Evolutionary conservation across 2,329 filamentous ascomycete species (phyloP).

Genomic region (Aspergillus niger): DNA sequence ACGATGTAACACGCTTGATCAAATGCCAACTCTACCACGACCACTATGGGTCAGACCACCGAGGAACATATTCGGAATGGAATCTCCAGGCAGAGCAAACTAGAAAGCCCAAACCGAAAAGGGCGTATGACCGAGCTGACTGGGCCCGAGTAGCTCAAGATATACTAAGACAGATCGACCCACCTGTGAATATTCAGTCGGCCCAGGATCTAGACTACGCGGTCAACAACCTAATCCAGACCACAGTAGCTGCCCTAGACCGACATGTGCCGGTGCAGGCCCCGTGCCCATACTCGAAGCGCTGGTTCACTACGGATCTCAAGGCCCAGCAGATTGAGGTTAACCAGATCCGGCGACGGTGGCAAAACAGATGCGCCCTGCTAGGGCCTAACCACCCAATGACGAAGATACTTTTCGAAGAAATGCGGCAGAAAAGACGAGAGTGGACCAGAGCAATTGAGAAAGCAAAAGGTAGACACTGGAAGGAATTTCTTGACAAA

Average conservation of each 20-base stretch:
- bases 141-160: slow-evolving; percentile 15
- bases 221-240: slow-evolving; percentile 1
- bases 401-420: slow-evolving; percentile 15
- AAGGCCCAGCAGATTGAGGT: slow-evolving; percentile 25
- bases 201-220: slow-evolving; percentile 12
- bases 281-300: slow-evolving; percentile 26
- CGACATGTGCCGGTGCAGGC: slow-evolving; percentile 12
- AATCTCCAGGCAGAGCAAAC: slow-evolving; percentile 10
- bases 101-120: slow-evolving; percentile 10
- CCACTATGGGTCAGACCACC: slow-evolving; percentile 27
- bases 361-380: slow-evolving; percentile 18
- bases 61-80: slow-evolving; percentile 26
- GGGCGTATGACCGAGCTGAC: slow-evolving; percentile 19
- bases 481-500: slow-evolving; percentile 28
- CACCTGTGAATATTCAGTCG: slow-evolving; percentile 11
- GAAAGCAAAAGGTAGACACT: slow-evolving; percentile 24
- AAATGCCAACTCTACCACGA: slow-evolving; percentile 28
- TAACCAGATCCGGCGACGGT: slow-evolving; percentile 25
- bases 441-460: slow-evolving; percentile 25
- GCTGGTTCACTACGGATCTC: slow-evolving; percentile 27
- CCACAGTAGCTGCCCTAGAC: slow-evolving; percentile 14
- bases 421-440: slow-evolving; percentile 19
- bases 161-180: slow-evolving; percentile 10
- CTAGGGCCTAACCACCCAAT: slow-evolving; percentile 7
- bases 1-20: slow-evolving; percentile 18